Conservation (phyloP, 1,139 yeast genomes). For the Candida labiduridarum region DNA sequence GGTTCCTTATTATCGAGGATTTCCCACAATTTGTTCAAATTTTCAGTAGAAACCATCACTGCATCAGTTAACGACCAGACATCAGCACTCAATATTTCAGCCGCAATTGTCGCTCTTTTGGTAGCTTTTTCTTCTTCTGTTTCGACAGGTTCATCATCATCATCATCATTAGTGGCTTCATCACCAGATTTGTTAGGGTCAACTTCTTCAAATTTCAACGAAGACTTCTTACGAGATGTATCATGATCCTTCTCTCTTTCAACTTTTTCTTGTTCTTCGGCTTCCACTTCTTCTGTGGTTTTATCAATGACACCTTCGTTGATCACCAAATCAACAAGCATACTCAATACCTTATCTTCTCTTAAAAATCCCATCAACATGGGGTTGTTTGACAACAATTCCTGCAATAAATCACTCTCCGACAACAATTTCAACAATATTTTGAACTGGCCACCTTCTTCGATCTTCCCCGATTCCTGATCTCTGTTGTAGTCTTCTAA, state of each 20-base stretch:
- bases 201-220: slow-evolving; percentile 28
- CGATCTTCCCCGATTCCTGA: slow-evolving; percentile 26
- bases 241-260: slow-evolving; percentile 7
- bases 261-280: slow-evolving; percentile 7
- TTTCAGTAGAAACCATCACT: slow-evolving; percentile 71
- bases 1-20: slow-evolving; percentile 62
- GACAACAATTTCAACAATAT: slow-evolving; percentile 72
- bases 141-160: slow-evolving; percentile 33
- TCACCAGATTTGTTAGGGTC: slow-evolving; percentile 15
- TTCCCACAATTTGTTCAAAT: slow-evolving; percentile 76
- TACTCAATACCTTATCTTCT: slow-evolving; percentile 66
- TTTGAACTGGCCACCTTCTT: slow-evolving; percentile 16
- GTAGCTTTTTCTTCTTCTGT: slow-evolving; percentile 56
- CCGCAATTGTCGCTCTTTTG: slow-evolving; percentile 82
- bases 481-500: slow-evolving; percentile 54
- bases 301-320: slow-evolving; percentile 35
- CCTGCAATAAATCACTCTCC: slow-evolving; percentile 85
- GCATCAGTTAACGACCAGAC: slow-evolving; percentile 95
- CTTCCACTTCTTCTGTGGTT: slow-evolving; percentile 1
- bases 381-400: slow-evolving; percentile 79
- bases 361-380: slow-evolving; percentile 79
- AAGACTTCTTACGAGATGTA: slow-evolving; percentile 15
- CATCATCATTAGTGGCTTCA: slow-evolving; percentile 19
- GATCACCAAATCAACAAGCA: slow-evolving; percentile 69
- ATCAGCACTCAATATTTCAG: slow-evolving; percentile 89